Base-by-base conservation (phyloP, 495 filamentous ascomycete species). In the Tuber melanosporum region DNA sequence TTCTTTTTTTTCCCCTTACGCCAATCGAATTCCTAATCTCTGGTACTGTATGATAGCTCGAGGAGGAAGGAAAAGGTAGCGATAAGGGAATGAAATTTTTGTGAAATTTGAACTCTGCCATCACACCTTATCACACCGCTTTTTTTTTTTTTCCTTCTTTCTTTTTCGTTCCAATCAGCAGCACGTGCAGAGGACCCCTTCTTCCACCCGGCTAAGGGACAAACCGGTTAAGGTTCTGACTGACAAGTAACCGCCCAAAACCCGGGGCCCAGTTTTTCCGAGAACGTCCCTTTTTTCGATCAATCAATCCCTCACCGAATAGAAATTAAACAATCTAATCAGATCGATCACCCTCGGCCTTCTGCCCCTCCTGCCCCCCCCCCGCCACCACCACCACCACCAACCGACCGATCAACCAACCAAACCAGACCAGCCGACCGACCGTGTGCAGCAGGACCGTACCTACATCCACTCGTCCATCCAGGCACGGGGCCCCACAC, bases 291-390 rank as follows among this genome's bases (percentile, higher is more conserved):
- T 1, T 32, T 32, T 32, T 32, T 32, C 1, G 32, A 32, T 46
- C 10, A 46, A 5, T 15, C 45, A 46, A 46, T 15, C 76, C 76
- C 78, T 49, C 73, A 43, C 39, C 45, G 22, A 22, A 66, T 26
- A 46, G 14, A 46, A 39, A 79, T 41, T 3, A 41, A 41, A 41
- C 2, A 41, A 80, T 80, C 78, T 80, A 79, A 80, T 80, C 78
- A 66, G 77, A 80, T 80, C 42, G 46, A 80, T 80, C 73, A 19
- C 43, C 20, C 20, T 44, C 39, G 45, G 71, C 14, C 72, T 26
- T 72, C 41, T 46, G 36, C 39, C 73, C 36, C 42, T 71, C 73
- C 49, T 73, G 32, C 32, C 41, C 62, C 12, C 73, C n/a, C n/a
- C n/a, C n/a, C n/a, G n/a, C n/a, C 42, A 43, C 41, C 76, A 75